Percentiles rank a stretch among this genome's conserved stretches.
These are phyloP conservation scores for Fraxinus platypoda DNA, from an alignment of 305 asterid genomes.

Conservation along the genomic window DNA sequence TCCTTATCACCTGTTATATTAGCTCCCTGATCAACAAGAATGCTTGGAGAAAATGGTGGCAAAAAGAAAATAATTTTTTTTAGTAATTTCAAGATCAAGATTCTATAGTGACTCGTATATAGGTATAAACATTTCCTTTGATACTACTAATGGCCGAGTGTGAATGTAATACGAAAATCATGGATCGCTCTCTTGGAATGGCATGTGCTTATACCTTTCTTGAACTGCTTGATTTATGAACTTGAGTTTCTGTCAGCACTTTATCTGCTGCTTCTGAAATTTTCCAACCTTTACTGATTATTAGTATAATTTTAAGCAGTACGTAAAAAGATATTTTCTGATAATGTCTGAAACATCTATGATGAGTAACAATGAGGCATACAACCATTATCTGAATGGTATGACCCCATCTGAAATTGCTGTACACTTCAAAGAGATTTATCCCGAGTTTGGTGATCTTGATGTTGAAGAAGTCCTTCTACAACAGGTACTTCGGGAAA, in stretches of 20 bases:
- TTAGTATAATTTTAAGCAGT: conserved; percentile 4
- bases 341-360: conserved; percentile 46
- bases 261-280: conserved; percentile 13
- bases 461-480: conserved; percentile 72
- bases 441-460: conserved; percentile 76
- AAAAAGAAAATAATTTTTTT: background rate
- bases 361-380: conserved; percentile 46
- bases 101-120: background rate
- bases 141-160: background rate
- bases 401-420: conserved; percentile 71
- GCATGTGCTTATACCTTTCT: background rate
- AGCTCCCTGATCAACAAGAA: background rate
- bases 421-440: conserved; percentile 61
- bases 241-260: background rate
- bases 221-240: background rate
- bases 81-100: background rate
- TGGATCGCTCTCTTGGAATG: background rate
- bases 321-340: conserved; percentile 7
- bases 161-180: background rate
- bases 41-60: background rate
- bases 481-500: conserved; percentile 59
- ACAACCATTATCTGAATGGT: conserved; percentile 44
- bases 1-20: background rate
- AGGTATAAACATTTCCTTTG: background rate
- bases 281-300: conserved; percentile 1